These are phyloP conservation scores for Colletotrichum falcatum DNA, from an alignment of 2,329 filamentous ascomycete species.

Conservation along the genomic window DNA sequence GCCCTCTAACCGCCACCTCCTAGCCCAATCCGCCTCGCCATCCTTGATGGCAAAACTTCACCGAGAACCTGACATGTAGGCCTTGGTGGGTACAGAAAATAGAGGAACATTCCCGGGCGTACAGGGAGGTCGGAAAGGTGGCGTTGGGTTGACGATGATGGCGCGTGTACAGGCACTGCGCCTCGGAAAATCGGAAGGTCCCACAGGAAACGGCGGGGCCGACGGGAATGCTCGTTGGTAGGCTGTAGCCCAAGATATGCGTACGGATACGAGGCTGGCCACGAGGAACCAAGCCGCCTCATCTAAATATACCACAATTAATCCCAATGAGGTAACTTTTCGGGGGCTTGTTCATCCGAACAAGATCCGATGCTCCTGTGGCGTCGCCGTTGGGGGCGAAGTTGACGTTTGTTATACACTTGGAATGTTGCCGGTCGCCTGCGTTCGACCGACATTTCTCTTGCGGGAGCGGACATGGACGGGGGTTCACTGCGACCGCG, in stretches of 20 bases:
- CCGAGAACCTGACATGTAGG: neutral
- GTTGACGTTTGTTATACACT: neutral
- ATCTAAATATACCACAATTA: constrained; percentile 34
- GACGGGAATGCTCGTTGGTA: neutral
- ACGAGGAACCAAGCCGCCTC: constrained; percentile 22
- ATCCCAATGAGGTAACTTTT: neutral
- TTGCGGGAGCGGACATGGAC: neutral
- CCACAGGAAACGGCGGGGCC: neutral
- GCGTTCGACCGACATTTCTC: neutral
- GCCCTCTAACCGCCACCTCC: neutral
- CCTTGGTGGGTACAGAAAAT: neutral
- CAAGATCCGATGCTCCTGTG: neutral
- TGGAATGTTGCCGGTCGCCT: neutral
- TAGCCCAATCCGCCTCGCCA: neutral
- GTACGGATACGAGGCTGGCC: constrained; percentile 12
- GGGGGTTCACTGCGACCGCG: neutral
- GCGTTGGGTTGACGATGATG: constrained; percentile 23
- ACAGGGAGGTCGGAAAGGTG: constrained; percentile 32
- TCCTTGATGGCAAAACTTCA: constrained; percentile 4
- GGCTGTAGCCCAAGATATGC: neutral
- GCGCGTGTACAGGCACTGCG: constrained; percentile 28
- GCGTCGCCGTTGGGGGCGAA: neutral
- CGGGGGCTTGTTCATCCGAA: neutral
- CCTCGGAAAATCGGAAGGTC: constrained; percentile 9
- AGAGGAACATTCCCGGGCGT: neutral